Evolutionary conservation across 495 filamentous ascomycete genomes (phyloP).

Genomic region (Penicillium canescens): DNA sequence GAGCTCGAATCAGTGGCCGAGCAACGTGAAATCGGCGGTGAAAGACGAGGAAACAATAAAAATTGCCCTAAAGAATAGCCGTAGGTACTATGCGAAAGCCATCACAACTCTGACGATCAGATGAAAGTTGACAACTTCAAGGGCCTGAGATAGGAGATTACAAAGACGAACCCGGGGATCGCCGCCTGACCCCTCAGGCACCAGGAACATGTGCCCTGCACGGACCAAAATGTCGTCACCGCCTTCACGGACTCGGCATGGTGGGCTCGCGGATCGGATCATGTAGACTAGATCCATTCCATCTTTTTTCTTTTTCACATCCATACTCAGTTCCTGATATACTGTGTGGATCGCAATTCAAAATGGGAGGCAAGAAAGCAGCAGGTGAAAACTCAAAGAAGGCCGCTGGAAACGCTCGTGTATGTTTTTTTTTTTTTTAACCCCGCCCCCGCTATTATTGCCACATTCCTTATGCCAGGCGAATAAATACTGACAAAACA

Average conservation of each 20-base stretch:
- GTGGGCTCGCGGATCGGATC: slow-evolving; percentile 27
- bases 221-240: slow-evolving; percentile 19
- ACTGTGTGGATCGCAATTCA: slow-evolving; percentile 2
- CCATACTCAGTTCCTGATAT: neutral
- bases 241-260: slow-evolving; percentile 31
- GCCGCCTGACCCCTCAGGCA: neutral
- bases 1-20: neutral
- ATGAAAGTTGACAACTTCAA: neutral
- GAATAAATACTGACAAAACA: slow-evolving; percentile 14
- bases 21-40: neutral
- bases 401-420: slow-evolving; percentile 77
- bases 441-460: slow-evolving; percentile 35
- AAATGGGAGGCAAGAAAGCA: slow-evolving; percentile 61
- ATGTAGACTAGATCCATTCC: slow-evolving; percentile 20
- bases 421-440: slow-evolving; percentile 28
- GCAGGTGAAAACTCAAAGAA: slow-evolving; percentile 82
- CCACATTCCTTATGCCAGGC: slow-evolving; percentile 10
- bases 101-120: slow-evolving; percentile 1
- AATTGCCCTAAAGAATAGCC: neutral
- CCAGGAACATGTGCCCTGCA: neutral
- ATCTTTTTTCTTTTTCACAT: slow-evolving; percentile 13
- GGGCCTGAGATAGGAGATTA: slow-evolving; percentile 5
- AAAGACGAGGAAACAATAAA: neutral
- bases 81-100: slow-evolving; percentile 8
- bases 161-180: slow-evolving; percentile 2